Conservation (phyloP, 345 rosid genomes). For the Arabis alpina region DNA sequence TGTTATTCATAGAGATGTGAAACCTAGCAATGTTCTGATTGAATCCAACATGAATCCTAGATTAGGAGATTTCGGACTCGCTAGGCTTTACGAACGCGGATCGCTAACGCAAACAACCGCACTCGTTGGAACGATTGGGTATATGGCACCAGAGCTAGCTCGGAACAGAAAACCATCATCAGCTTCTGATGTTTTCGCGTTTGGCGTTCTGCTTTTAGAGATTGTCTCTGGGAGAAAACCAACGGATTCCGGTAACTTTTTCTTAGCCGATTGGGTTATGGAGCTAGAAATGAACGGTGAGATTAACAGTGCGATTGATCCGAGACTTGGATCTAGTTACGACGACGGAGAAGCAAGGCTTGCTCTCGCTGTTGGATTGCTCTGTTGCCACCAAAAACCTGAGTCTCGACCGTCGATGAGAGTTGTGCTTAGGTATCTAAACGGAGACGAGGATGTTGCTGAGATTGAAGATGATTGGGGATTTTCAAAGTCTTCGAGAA, state of each 20-base stretch:
- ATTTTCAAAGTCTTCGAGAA: slow-evolving; percentile 30
- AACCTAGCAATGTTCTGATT: slow-evolving; percentile 41
- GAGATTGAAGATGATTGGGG: slow-evolving; percentile 36
- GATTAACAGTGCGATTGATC: slow-evolving; percentile 54
- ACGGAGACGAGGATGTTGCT: slow-evolving; percentile 56
- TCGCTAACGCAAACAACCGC: slow-evolving; percentile 50
- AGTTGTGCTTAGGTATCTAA: slow-evolving; percentile 55
- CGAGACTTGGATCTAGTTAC: slow-evolving; percentile 45
- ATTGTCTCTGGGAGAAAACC: slow-evolving; percentile 44
- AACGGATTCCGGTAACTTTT: slow-evolving; percentile 38
- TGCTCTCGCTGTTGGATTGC: slow-evolving; percentile 54
- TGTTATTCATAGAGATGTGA: slow-evolving; percentile 48
- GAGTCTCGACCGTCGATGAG: slow-evolving; percentile 62
- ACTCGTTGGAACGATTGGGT: slow-evolving; percentile 57
- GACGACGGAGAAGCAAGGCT: slow-evolving; percentile 52
- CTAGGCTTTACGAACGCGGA: slow-evolving; percentile 64
- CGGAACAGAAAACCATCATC: slow-evolving; percentile 38
- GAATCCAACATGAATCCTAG: slow-evolving; percentile 51
- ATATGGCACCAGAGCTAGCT: slow-evolving; percentile 44
- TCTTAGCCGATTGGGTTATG: slow-evolving; percentile 45
- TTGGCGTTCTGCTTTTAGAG: slow-evolving; percentile 44
- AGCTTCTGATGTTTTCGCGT: slow-evolving; percentile 44
- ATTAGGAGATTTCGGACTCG: slow-evolving; percentile 71
- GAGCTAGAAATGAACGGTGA: slow-evolving; percentile 31
- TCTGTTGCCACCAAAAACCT: slow-evolving; percentile 55